A percentile compares a stretch with the other conserved stretches of the same genome.
phyloP scores from a whole-genome alignment of 2,329 filamentous ascomycete genomes.

The Hypoxylon sp. region DNA sequence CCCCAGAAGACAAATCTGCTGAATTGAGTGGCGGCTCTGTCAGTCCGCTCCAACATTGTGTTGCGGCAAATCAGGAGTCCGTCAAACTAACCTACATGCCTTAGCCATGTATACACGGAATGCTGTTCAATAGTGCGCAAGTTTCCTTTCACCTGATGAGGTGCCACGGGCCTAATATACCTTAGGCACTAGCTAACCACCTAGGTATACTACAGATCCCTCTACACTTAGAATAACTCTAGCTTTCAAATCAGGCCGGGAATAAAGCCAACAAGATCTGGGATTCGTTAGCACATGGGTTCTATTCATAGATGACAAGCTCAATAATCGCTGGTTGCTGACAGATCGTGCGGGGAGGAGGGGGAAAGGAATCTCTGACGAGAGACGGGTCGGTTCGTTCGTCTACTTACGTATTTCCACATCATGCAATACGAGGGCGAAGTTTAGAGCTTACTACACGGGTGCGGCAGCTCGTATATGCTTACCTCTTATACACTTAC shows the following conservation, averaged over 20 bases:
- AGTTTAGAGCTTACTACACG: constrained; percentile 3
- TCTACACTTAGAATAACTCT: not conserved
- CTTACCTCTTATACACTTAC: constrained; percentile 12
- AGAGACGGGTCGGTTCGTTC: constrained; percentile 18
- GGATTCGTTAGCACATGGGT: constrained; percentile 19
- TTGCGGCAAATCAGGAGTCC: not conserved
- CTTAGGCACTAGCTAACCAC: not conserved
- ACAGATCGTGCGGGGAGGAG: constrained; percentile 18
- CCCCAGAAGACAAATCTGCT: not conserved
- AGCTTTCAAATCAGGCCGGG: not conserved
- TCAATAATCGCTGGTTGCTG: constrained; percentile 11
- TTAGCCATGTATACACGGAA: not conserved
- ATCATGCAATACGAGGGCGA: not conserved
- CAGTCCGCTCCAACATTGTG: not conserved
- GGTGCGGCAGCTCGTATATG: not conserved
- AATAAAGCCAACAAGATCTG: not conserved
- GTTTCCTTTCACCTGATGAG: not conserved
- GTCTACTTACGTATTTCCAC: not conserved
- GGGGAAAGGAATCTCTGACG: constrained; percentile 21
- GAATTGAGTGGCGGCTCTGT: constrained; percentile 4
- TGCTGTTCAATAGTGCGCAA: not conserved
- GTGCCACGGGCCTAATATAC: not conserved
- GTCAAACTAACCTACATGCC: not conserved
- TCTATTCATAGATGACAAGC: constrained; percentile 21
- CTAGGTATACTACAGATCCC: not conserved